A percentile compares a stretch with the other conserved stretches of the same genome.
Conservation (phyloP, 768 basidiomycete species). For the Hydnum rufescens region DNA sequence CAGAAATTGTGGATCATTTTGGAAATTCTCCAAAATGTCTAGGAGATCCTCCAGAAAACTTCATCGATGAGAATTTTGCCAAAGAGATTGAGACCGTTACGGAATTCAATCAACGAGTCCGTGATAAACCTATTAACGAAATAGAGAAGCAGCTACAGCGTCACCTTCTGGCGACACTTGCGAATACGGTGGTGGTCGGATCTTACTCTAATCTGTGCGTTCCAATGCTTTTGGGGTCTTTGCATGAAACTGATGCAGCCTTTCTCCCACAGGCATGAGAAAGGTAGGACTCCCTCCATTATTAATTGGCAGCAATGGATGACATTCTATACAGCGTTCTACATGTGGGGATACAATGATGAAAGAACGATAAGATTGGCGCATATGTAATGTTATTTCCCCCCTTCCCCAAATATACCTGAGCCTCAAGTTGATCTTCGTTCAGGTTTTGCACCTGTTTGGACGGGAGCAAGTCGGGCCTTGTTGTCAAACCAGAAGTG, state of each 20-base stretch:
- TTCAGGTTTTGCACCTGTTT: constrained; percentile 2
- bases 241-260: not conserved
- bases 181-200: not conserved
- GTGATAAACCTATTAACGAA: not conserved
- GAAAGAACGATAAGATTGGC: not conserved
- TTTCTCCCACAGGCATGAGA: not conserved
- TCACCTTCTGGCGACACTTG: not conserved
- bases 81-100: constrained; percentile 26
- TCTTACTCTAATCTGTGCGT: not conserved
- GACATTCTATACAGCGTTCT: not conserved
- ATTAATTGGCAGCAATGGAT: no score
- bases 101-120: constrained; percentile 2
- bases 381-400: not conserved
- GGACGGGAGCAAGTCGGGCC: constrained; percentile 1
- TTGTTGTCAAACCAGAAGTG: not conserved
- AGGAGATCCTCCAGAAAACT: constrained; percentile 28
- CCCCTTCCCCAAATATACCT: not conserved
- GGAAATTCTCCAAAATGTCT: constrained; percentile 29
- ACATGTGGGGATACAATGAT: not conserved
- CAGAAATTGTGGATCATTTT: constrained; percentile 34
- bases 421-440: not conserved
- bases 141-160: not conserved
- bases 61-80: constrained; percentile 23
- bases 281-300: no score
- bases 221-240: not conserved